phyloP scores from a whole-genome alignment of 2,329 filamentous ascomycete genomes.

The Neurospora crassa region DNA sequence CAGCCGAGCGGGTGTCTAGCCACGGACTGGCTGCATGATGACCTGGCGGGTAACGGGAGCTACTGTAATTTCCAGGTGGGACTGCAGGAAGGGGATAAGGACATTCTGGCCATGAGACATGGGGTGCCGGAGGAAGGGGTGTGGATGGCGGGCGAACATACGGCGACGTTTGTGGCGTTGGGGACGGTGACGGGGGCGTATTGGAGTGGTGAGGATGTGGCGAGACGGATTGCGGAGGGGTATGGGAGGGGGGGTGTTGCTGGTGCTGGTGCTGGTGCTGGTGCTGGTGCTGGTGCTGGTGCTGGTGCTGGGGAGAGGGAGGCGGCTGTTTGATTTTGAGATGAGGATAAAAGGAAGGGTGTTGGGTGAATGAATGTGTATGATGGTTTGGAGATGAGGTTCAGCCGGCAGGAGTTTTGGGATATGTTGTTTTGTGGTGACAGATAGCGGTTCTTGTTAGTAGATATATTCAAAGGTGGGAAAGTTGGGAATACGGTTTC shows the following conservation, averaged over 20 bases:
- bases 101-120: slow-evolving; percentile 56
- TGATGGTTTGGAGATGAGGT: not conserved
- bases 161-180: slow-evolving; percentile 77
- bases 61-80: slow-evolving; percentile 82
- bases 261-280: too few relatives aligned
- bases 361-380: not conserved
- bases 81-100: slow-evolving; percentile 56
- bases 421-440: not conserved
- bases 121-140: slow-evolving; percentile 58
- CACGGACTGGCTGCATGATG: slow-evolving; percentile 71
- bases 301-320: not conserved
- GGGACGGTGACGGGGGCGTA: slow-evolving; percentile 87
- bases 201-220: slow-evolving; percentile 80
- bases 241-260: slow-evolving; percentile 30
- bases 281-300: not conserved
- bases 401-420: not conserved
- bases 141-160: slow-evolving; percentile 88
- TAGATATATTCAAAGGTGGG: not conserved
- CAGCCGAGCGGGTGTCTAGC: slow-evolving; percentile 54
- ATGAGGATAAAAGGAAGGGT: not conserved
- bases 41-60: slow-evolving; percentile 70
- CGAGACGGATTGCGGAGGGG: slow-evolving; percentile 47
- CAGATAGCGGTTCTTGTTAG: not conserved
- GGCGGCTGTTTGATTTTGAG: not conserved
- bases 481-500: not conserved